Percentiles rank a stretch among this genome's conserved stretches.
Conservation (phyloP, 225 moss, liverwort and hornwort species). For the Marchantia polymorpha region DNA sequence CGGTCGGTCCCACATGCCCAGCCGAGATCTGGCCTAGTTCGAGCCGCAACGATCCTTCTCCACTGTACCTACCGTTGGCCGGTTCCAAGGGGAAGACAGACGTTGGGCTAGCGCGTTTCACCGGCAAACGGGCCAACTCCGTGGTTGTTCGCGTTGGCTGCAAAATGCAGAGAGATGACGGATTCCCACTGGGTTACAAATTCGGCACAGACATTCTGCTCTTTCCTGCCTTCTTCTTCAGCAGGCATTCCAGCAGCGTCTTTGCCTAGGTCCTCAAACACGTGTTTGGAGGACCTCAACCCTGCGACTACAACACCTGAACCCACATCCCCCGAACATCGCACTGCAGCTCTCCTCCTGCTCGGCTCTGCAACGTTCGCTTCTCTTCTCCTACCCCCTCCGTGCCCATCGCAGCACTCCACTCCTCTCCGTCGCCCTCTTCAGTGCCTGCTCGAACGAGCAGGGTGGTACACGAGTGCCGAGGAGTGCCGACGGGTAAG, state of each 20-base stretch:
- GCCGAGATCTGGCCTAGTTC: background rate
- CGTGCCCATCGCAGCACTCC: background rate
- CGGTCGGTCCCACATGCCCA: conserved; percentile 8
- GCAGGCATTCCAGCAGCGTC: background rate
- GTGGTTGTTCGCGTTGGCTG: conserved; percentile 8
- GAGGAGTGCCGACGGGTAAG: too few species aligned
- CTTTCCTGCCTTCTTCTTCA: background rate
- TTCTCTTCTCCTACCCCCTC: background rate
- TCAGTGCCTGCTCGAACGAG: background rate
- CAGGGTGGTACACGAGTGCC: background rate
- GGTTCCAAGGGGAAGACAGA: background rate
- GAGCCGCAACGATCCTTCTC: background rate
- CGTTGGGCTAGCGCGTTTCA: background rate
- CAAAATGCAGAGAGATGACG: background rate
- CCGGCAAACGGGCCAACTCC: background rate
- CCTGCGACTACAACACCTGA: background rate
- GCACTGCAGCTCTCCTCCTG: background rate
- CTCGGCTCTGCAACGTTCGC: background rate
- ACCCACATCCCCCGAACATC: too few species aligned
- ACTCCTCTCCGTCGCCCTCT: background rate
- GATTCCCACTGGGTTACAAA: background rate
- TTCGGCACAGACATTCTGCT: background rate
- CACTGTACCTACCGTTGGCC: background rate
- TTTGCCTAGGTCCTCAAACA: background rate
- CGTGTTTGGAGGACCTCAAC: conserved; percentile 4